Base-by-base conservation (phyloP, 257 asterid genomes). In the Lithospermum erythrorhizon region DNA sequence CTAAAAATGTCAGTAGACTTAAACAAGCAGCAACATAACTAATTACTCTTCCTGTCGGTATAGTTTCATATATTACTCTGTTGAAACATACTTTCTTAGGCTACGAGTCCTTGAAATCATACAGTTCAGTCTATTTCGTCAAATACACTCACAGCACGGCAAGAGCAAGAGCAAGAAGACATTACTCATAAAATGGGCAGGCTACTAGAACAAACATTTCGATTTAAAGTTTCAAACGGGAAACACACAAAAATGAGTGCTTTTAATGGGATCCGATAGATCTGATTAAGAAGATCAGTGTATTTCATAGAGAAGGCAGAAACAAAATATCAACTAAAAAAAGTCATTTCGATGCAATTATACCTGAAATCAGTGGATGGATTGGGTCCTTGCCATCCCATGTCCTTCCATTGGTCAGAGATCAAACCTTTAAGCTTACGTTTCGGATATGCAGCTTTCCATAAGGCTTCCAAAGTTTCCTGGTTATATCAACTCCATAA, bases 341-440 rank as follows among this genome's bases (percentile, higher is more conserved):
- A 27, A 2, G 6, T 2, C 4, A 27, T 3, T 27, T 27, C 32
- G 6, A 27, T 27, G 32, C 4, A 66, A 58, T 5, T 54, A 68
- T 48, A 91, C 98, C 98, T 86, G 79, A 91, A 91, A 76, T 88
- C 96, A 5, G 98, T 91, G 2, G 96, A 81, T 11, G 98, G 98
- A 64, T 91, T 86, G 41, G 85, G 59, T 65, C 98, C 98, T 79
- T 91, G 96, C 98, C 98, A 91, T 48, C 98, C 96, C 98, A 88
- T 91, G 52, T 88, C 98, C 69, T 91, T 91, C 98, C 98, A 91
- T 70, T 88, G 96, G 70, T 91, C 94, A 10, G 98, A 88, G 70
- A 88, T 76, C 78, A 91, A 24, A 37, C 90, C 79, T 66, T 75
- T 79, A 4, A 88, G 95, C 82, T 78, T 69, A 49, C 84, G 80